phyloP scores from a whole-genome alignment of 2,329 filamentous ascomycete species.

The Phialocephala subalpina region DNA sequence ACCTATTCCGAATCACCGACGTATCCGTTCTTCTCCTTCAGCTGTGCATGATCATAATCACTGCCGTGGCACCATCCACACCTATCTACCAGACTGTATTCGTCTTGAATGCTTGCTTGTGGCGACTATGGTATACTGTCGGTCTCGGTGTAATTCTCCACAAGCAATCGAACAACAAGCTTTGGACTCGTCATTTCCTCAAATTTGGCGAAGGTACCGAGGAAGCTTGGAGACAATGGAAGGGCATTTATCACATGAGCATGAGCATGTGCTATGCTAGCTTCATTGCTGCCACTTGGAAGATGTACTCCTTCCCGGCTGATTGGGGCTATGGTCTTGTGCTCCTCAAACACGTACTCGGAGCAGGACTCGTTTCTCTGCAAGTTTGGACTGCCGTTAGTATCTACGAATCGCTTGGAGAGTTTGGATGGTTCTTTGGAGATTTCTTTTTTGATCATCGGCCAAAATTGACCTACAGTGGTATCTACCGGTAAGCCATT shows the following conservation, averaged over 20 bases:
- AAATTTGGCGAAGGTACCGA: slow-evolving; percentile 91
- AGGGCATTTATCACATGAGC: slow-evolving; percentile 91
- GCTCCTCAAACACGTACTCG: slow-evolving; percentile 86
- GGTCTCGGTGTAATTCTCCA: slow-evolving; percentile 88
- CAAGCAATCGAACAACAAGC: slow-evolving; percentile 86
- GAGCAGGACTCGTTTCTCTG: slow-evolving; percentile 79
- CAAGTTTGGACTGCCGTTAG: slow-evolving; percentile 94
- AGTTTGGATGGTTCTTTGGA: slow-evolving; percentile 99
- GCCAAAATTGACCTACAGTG: slow-evolving; percentile 91
- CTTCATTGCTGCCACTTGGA: slow-evolving; percentile 92
- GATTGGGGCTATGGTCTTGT: slow-evolving; percentile 90
- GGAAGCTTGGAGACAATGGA: slow-evolving; percentile 98
- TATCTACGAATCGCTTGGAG: slow-evolving; percentile 93
- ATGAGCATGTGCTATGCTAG: slow-evolving; percentile 89
- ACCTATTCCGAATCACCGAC: slow-evolving; percentile 88
- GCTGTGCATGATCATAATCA: slow-evolving; percentile 76
- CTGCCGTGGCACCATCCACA: slow-evolving; percentile 80
- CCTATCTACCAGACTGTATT: slow-evolving; percentile 80
- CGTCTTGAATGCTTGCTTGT: slow-evolving; percentile 78
- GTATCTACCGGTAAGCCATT: slow-evolving; percentile 77
- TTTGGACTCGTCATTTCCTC: slow-evolving; percentile 96
- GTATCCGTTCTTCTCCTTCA: slow-evolving; percentile 80
- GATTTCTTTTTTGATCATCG: slow-evolving; percentile 97
- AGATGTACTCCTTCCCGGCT: slow-evolving; percentile 88
- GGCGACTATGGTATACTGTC: slow-evolving; percentile 91